Percentiles rank a stretch among this genome's conserved stretches.
Conservation (phyloP, 179 eudicot species). For the Nepenthes alata region DNA sequence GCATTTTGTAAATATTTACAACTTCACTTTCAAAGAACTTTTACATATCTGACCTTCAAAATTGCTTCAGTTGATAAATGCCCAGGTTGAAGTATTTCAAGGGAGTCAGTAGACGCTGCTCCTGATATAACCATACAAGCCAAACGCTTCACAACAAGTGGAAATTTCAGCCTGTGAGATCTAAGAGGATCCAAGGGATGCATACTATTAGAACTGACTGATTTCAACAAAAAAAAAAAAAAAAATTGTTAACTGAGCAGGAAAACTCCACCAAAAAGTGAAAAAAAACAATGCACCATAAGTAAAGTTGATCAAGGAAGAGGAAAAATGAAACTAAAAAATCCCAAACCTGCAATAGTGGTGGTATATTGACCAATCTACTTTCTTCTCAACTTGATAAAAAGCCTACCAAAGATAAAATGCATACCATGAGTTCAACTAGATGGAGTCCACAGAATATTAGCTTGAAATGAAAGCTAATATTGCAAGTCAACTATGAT, state of each 20-base stretch:
- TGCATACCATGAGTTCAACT: background rate
- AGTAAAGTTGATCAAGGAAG: background rate
- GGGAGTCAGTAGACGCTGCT: conserved; percentile 37
- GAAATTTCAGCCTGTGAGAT: conserved; percentile 65
- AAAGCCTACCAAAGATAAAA: conserved; percentile 24
- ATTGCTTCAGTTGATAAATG: conserved; percentile 40
- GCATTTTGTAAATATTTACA: no score
- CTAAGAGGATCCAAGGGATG: conserved; percentile 18
- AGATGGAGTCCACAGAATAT: background rate
- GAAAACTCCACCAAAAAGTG: background rate
- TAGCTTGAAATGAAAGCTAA: no score
- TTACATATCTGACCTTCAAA: conserved; percentile 20
- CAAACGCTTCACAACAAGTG: conserved; percentile 73
- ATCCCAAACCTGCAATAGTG: conserved; percentile 57
- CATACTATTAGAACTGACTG: background rate
- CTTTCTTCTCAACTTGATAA: conserved; percentile 56
- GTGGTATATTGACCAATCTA: conserved; percentile 63
- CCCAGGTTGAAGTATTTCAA: conserved; percentile 82
- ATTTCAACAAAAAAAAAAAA: background rate
- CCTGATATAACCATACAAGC: conserved; percentile 82
- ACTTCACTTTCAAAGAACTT: no score
- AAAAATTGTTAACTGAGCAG: background rate
- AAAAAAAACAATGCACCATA: background rate
- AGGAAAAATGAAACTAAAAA: background rate
- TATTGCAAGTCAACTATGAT: no score